Conservation (phyloP, 805 yeast species). For the Lachancea mirantina region DNA sequence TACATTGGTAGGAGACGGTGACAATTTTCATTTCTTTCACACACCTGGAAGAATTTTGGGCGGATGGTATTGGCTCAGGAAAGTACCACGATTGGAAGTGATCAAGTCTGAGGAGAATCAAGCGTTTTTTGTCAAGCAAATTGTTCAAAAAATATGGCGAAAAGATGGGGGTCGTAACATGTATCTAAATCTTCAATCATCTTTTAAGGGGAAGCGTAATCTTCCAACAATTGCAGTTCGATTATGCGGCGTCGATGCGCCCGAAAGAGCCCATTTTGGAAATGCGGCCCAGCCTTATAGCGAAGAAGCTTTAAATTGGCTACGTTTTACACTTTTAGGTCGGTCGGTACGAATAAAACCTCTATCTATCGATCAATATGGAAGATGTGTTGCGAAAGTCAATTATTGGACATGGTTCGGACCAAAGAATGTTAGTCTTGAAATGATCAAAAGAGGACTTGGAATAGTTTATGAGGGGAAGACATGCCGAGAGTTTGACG, state of each 20-base stretch:
- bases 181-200: conserved; percentile 22
- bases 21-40: conserved; percentile 86
- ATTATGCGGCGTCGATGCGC: conserved; percentile 93
- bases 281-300: conserved; percentile 84
- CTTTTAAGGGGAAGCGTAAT: conserved; percentile 25
- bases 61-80: conserved; percentile 93
- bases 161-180: conserved; percentile 14
- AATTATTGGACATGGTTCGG: conserved; percentile 51
- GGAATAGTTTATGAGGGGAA: conserved; percentile 86
- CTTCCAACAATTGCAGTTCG: conserved; percentile 65
- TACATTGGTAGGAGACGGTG: conserved; percentile 92
- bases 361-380: conserved; percentile 78
- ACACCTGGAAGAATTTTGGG: conserved; percentile 82
- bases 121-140: background rate
- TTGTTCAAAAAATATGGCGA: background rate
- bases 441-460: conserved; percentile 77
- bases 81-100: conserved; percentile 46
- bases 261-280: conserved; percentile 92
- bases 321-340: conserved; percentile 58
- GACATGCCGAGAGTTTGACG: conserved; percentile 78
- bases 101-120: background rate
- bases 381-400: conserved; percentile 77
- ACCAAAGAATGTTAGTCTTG: conserved; percentile 71
- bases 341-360: conserved; percentile 69
- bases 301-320: conserved; percentile 78